Percentiles rank a stretch among this genome's conserved stretches.
These are phyloP conservation scores for Xerocomus brunneocitrinus DNA, from an alignment of 768 basidiomycete species.

Conservation along the genomic window DNA sequence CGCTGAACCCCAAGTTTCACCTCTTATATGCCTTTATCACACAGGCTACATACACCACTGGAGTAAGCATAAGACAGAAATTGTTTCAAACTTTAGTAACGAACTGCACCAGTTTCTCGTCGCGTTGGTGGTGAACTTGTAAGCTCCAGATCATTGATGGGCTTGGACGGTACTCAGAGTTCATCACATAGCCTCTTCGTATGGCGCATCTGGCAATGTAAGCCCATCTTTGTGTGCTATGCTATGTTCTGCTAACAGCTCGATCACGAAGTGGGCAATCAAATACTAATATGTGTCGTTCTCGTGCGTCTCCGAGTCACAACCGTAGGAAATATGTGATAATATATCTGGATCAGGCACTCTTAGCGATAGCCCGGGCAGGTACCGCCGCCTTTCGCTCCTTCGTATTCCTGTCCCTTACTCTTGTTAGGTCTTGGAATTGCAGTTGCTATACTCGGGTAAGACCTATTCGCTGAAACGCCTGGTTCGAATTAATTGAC, in stretches of 20 bases:
- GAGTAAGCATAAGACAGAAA: slow-evolving; percentile 1
- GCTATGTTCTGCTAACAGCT: neutral
- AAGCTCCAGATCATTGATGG: neutral
- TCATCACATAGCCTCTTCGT: slow-evolving; percentile 10
- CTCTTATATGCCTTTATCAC: neutral
- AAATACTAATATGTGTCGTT: slow-evolving; percentile 4
- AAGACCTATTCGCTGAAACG: neutral
- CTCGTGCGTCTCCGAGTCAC: slow-evolving; percentile 7
- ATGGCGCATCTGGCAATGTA: slow-evolving; percentile 19
- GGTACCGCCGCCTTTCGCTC: neutral
- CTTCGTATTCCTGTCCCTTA: neutral
- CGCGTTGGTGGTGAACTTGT: slow-evolving; percentile 3
- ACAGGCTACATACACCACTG: slow-evolving; percentile 7
- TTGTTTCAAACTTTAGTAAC: neutral
- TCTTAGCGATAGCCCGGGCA: slow-evolving; percentile 6
- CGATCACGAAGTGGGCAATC: slow-evolving; percentile 7
- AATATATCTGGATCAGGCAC: neutral
- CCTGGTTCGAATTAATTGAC: neutral
- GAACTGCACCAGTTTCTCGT: neutral
- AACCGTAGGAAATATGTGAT: neutral
- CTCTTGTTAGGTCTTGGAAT: slow-evolving; percentile 8
- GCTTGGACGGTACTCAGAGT: neutral
- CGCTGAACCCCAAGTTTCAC: neutral
- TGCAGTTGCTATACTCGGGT: slow-evolving; percentile 1
- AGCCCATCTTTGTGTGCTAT: neutral